Evolutionary conservation across 345 rosid genomes (phyloP).

Genomic region (Eucalyptus marginata): DNA sequence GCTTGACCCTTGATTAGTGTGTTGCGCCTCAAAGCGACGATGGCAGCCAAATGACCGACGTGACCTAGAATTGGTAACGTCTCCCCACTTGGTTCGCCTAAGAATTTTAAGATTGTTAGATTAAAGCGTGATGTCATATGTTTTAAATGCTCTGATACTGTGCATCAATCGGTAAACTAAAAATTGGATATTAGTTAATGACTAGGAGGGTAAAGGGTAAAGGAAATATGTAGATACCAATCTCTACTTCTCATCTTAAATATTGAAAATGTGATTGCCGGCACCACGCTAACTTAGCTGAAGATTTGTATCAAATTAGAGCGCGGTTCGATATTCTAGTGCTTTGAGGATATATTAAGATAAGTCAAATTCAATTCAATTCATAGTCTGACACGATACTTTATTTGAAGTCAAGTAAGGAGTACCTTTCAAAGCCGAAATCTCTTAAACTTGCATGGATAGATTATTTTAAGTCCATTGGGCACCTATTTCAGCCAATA

Average conservation of each 20-base stretch:
- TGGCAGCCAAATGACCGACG: too few relatives aligned
- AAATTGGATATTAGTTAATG: neutral
- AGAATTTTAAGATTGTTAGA: neutral
- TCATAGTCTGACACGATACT: fast-evolving
- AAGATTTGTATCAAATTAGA: neutral
- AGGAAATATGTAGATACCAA: neutral
- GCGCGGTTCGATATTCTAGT: neutral
- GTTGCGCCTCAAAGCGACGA: neutral
- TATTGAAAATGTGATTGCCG: fast-evolving
- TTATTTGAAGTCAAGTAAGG: neutral
- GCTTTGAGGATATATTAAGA: neutral
- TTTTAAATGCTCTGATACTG: neutral
- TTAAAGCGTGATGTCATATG: neutral
- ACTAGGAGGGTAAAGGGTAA: neutral
- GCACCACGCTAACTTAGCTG: fast-evolving
- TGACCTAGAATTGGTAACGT: neutral
- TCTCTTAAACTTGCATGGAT: neutral
- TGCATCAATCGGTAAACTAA: fast-evolving
- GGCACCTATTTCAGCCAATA: neutral
- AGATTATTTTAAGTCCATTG: neutral
- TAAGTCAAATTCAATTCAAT: neutral
- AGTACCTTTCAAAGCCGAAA: neutral
- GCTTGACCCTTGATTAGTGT: neutral
- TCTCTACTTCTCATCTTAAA: neutral
- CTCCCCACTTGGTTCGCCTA: neutral